Evolutionary conservation across 768 basidiomycete species (phyloP).

Genomic region (Dendrothele bispora): DNA sequence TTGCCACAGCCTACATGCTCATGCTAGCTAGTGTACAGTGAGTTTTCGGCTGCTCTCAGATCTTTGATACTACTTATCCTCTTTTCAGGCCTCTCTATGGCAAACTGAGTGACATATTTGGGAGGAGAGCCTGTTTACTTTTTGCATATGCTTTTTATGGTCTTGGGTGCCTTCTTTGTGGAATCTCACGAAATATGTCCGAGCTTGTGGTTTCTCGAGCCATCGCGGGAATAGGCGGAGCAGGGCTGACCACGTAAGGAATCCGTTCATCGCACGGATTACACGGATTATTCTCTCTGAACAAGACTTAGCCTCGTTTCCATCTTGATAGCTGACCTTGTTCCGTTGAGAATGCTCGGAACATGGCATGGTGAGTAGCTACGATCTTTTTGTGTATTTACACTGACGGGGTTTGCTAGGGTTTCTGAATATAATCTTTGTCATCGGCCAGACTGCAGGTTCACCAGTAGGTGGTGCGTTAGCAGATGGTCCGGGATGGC

Average conservation of each 20-base stretch:
- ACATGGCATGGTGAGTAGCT: slow-evolving; percentile 61
- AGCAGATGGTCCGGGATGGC: slow-evolving; percentile 65
- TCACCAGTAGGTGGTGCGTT: slow-evolving; percentile 66
- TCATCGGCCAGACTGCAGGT: slow-evolving; percentile 55
- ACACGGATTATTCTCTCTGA: background rate
- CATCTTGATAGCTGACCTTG: slow-evolving; percentile 67
- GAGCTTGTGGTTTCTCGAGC: slow-evolving; percentile 32
- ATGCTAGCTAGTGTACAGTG: slow-evolving; percentile 63
- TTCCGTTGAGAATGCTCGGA: slow-evolving; percentile 60
- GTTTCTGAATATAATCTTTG: slow-evolving; percentile 59
- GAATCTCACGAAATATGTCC: slow-evolving; percentile 31
- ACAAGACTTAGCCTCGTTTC: background rate
- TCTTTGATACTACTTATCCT: slow-evolving; percentile 2
- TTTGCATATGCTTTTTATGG: slow-evolving; percentile 31
- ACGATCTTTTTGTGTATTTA: background rate
- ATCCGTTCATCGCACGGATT: too few species aligned
- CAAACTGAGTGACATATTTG: slow-evolving; percentile 64
- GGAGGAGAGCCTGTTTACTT: slow-evolving; percentile 8
- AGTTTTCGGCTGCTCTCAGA: slow-evolving; percentile 8
- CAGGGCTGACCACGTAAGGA: slow-evolving; percentile 35
- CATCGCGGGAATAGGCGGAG: slow-evolving; percentile 35
- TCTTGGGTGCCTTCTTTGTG: slow-evolving; percentile 32
- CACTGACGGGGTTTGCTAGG: slow-evolving; percentile 28
- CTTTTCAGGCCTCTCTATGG: slow-evolving; percentile 56
- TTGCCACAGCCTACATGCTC: slow-evolving; percentile 62